A percentile compares a stretch with the other conserved stretches of the same genome.
phyloP scores from a whole-genome alignment of 2,329 filamentous ascomycete genomes.

The Aspergillus pseudoglaucus region DNA sequence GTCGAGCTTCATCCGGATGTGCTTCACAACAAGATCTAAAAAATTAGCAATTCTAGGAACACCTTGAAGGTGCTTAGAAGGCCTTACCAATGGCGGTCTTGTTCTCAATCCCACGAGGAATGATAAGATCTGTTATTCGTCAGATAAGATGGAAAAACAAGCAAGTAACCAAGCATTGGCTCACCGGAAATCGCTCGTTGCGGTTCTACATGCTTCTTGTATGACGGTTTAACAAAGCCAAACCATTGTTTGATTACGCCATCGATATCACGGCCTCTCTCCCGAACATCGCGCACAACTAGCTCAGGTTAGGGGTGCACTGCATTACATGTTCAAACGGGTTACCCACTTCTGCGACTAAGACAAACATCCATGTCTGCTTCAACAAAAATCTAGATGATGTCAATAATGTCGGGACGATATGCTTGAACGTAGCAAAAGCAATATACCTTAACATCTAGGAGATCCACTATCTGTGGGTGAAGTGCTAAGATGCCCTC shows the following conservation, averaged over 20 bases:
- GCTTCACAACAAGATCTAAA: slow-evolving; percentile 82
- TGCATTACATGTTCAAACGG: background rate
- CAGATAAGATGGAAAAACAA: slow-evolving; percentile 1
- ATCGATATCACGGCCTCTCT: slow-evolving; percentile 84
- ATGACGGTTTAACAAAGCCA: slow-evolving; percentile 91
- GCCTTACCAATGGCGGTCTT: slow-evolving; percentile 68
- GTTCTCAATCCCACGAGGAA: slow-evolving; percentile 91
- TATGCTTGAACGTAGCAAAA: background rate
- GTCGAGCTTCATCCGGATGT: slow-evolving; percentile 78
- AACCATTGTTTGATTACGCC: slow-evolving; percentile 99
- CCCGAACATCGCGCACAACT: slow-evolving; percentile 82
- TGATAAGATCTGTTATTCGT: slow-evolving; percentile 66
- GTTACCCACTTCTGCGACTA: slow-evolving; percentile 67
- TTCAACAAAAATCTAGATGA: slow-evolving; percentile 75
- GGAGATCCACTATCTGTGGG: slow-evolving; percentile 70
- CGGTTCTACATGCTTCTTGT: slow-evolving; percentile 86
- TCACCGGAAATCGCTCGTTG: slow-evolving; percentile 77
- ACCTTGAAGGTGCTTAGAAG: background rate
- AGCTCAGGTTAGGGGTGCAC: slow-evolving; percentile 15
- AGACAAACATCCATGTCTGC: slow-evolving; percentile 92
- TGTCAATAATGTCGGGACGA: background rate
- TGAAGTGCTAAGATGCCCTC: slow-evolving; percentile 96
- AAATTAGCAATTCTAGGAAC: slow-evolving; percentile 5
- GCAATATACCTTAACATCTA: slow-evolving; percentile 75
- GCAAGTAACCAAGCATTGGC: slow-evolving; percentile 10